A percentile compares a stretch with the other conserved stretches of the same genome.
phyloP scores from a whole-genome alignment of 2,329 filamentous ascomycete species.

The Xylaria sp. region DNA sequence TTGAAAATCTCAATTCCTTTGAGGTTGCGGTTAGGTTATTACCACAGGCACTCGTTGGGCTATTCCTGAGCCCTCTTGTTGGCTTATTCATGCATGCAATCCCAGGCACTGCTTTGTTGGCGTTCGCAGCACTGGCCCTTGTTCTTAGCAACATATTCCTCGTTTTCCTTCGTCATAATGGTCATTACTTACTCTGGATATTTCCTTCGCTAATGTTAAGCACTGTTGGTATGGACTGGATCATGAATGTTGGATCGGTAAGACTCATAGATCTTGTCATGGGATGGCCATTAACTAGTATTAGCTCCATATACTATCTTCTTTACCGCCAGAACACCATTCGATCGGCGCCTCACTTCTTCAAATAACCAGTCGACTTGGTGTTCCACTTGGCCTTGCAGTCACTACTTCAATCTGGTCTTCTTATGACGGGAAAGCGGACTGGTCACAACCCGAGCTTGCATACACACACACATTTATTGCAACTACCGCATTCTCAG shows the following conservation, averaged over 20 bases:
- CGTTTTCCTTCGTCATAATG: slow-evolving; percentile 45
- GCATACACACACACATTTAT: slow-evolving; percentile 49
- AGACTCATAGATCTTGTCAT: slow-evolving; percentile 18
- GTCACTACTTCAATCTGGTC: slow-evolving; percentile 51
- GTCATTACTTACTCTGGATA: slow-evolving; percentile 48
- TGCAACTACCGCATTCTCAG: slow-evolving; percentile 46
- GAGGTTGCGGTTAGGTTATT: slow-evolving; percentile 48
- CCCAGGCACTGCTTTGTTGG: slow-evolving; percentile 44
- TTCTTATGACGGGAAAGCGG: slow-evolving; percentile 42
- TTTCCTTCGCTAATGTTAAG: slow-evolving; percentile 49
- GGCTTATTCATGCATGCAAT: slow-evolving; percentile 48
- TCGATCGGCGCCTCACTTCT: slow-evolving; percentile 48
- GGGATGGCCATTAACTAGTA: slow-evolving; percentile 25
- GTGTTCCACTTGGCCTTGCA: slow-evolving; percentile 48
- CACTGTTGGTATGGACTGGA: slow-evolving; percentile 51
- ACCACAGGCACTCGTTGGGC: slow-evolving; percentile 49
- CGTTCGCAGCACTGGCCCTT: slow-evolving; percentile 42
- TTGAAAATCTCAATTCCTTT: slow-evolving; percentile 47
- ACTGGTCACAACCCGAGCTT: slow-evolving; percentile 38
- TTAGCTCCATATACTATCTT: slow-evolving; percentile 48
- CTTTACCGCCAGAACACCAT: slow-evolving; percentile 47
- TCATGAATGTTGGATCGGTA: slow-evolving; percentile 50
- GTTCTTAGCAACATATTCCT: slow-evolving; percentile 47
- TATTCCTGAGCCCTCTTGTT: slow-evolving; percentile 49
- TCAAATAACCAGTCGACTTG: slow-evolving; percentile 48